A percentile compares a stretch with the other conserved stretches of the same genome.
phyloP scores from a whole-genome alignment of 257 asterid genomes.

The Verbena officinalis region DNA sequence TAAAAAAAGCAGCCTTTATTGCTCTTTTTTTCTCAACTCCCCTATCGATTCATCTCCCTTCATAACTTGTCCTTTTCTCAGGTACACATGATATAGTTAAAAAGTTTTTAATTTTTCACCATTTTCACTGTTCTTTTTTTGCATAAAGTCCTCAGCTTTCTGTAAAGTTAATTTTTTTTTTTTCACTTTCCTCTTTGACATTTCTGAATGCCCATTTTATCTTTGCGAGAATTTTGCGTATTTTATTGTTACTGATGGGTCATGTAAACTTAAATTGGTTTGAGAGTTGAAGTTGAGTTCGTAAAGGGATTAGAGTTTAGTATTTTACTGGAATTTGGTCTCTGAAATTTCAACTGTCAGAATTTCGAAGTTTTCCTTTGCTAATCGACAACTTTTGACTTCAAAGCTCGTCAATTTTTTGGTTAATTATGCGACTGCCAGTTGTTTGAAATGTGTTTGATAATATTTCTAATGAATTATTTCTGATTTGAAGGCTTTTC shows the following conservation, averaged over 20 bases:
- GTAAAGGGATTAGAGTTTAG: conserved; percentile 35
- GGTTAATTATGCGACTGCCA: conserved; percentile 31
- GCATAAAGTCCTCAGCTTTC: conserved; percentile 42
- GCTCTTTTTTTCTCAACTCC: conserved; percentile 27
- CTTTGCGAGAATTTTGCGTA: conserved; percentile 14
- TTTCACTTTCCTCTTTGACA: conserved; percentile 28
- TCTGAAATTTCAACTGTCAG: conserved; percentile 36
- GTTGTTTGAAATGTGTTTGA: conserved; percentile 24
- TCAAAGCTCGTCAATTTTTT: conserved; percentile 28
- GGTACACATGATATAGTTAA: conserved; percentile 42
- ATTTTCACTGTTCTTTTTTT: conserved; percentile 24
- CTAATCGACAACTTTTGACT: conserved; percentile 43
- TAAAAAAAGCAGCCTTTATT: conserved; percentile 23
- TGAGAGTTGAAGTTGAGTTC: conserved; percentile 22
- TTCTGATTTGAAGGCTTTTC: conserved; percentile 38
- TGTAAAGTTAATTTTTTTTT: conserved; percentile 35
- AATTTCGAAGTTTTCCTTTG: conserved; percentile 39
- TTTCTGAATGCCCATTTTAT: conserved; percentile 29
- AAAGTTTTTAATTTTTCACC: conserved; percentile 32
- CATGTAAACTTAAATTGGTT: conserved; percentile 32
- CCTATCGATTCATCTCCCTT: conserved; percentile 31
- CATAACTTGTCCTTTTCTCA: conserved; percentile 47
- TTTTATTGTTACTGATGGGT: conserved; percentile 25
- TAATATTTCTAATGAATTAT: conserved; percentile 22
- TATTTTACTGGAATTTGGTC: conserved; percentile 33